Base-by-base conservation (phyloP, 116 monocot genomes). In the Trichopus zeylanicus region DNA sequence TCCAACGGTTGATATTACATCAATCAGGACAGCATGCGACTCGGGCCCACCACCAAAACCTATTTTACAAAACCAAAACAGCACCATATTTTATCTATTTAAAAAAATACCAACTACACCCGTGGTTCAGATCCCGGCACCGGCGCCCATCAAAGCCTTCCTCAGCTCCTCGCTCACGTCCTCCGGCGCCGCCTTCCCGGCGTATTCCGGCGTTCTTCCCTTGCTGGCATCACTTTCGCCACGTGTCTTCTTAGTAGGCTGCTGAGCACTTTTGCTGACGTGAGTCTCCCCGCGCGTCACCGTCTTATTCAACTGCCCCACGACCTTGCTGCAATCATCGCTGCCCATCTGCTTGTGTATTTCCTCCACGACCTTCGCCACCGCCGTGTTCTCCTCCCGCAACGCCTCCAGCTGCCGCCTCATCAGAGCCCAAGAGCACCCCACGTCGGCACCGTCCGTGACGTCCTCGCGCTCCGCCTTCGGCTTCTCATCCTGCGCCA, bases 341-440 rank as follows among this genome's bases (percentile, higher is more conserved):
- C 62, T 28, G 37, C 67, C 39, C 59, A 59, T 27, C 47, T 73
- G 67, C 0, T 30, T 26, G 19, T 61, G 65, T 4, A 91, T 55
- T 27, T 83, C 83, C 55, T 92, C 81, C 30, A 87, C 46, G 0
- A 81, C 32, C 31, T 56, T 72, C 60, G 57, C 57, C 34, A 92
- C 70, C 39, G 23, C 23, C 37, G 49, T 26, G 16, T 70, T 75
- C 70, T 92, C 87, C 42, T 34, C 67, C 68, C 67, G 69, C 58
- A 92, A 31, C 7, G 19, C 62, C 31, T 68, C 87, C 55, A 92
- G 58, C 56, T 82, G 79, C 21, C 32, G 65, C 58, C 19, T 49
- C 55, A 67, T 49, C 26, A 46, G 37, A 25, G 65, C 23, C 46
- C 48, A 67, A 22, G 59, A 53, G 31, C 64, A 62, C 18, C 59